phyloP scores from a whole-genome alignment of 331 rosid species.

The Ulmus americana region DNA sequence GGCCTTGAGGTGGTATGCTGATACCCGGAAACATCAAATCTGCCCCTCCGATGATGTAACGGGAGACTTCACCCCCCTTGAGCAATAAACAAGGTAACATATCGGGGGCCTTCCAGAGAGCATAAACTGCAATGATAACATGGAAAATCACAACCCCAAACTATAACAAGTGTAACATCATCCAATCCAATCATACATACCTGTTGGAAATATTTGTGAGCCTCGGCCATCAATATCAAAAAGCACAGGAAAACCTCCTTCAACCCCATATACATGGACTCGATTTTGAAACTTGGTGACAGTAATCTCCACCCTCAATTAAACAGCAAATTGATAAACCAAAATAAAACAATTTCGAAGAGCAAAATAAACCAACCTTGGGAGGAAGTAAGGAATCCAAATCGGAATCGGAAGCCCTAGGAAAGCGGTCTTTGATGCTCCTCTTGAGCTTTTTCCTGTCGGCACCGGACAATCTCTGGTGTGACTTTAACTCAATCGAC shows the following conservation, averaged over 20 bases:
- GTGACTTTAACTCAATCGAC: conserved; percentile 72
- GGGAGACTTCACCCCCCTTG: conserved; percentile 89
- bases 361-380: conserved; percentile 32
- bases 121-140: conserved; percentile 51
- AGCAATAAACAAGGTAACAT: conserved; percentile 70
- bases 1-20: conserved; percentile 64
- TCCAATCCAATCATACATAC: conserved; percentile 22
- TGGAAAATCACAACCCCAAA: background rate
- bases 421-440: conserved; percentile 52
- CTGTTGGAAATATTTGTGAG: conserved; percentile 72
- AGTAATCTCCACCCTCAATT: conserved; percentile 51
- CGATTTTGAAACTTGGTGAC: conserved; percentile 81
- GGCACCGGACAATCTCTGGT: conserved; percentile 89
- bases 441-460: conserved; percentile 76
- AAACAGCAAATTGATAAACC: background rate
- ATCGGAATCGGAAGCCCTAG: conserved; percentile 63
- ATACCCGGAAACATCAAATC: conserved; percentile 98
- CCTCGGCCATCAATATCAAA: conserved; percentile 85
- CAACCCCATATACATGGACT: conserved; percentile 65
- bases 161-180: too few species aligned
- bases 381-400: conserved; percentile 75
- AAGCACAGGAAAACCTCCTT: conserved; percentile 72
- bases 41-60: conserved; percentile 78
- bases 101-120: conserved; percentile 85
- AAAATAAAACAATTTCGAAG: too few species aligned